Evolutionary conservation across 192 early-diverging fungal genomes (phyloP), one percentile per base, ranked within the genome.

Genomic region (Coemansia javaensis): DNA sequence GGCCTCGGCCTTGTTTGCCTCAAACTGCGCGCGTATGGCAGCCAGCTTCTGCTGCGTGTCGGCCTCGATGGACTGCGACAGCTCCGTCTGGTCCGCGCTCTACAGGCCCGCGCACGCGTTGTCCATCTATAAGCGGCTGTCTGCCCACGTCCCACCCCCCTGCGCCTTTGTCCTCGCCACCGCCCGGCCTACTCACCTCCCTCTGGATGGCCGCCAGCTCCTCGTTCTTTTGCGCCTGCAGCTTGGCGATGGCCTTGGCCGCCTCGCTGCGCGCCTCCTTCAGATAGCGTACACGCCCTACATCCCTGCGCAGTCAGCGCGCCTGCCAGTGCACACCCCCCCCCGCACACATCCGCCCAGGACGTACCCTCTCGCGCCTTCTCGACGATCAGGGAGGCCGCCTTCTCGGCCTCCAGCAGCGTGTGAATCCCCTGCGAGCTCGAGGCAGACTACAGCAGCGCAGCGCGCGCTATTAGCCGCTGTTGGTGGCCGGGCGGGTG

Each of bases 181-280:
- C 16, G 14, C 31, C 36, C 20, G 35, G 42, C 31, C 9, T 32
- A 47, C 45, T 23, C 35, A 25, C 45, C 45, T 74, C 39, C 32
- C 50, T 48, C 37, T 73, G 61, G 38, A 75, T 66, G 28, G 44
- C 48, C 21, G 53, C 63, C 2, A 63, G 62, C 45, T 94, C 91
- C 32, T 77, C 68, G 54, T 84, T 84, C 79, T 94, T 98, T 63
- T 82, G 77, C 32, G 73, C 74, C 68, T 94, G 94, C 36, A 94
- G 77, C 31, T 77, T 77, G 35, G 89, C 86, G 49, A 98, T 93
- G 41, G 94, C 95, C 71, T 91, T 91, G 48, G 77, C 79, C 21
- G 95, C 95, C 55, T 94, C 91, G 10, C 86, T 82, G 50, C 95
- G 87, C n/a, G 95, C 95, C 59, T 91, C 92, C 78, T 94, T 93